A percentile compares a stretch with the other conserved stretches of the same genome.
phyloP scores from a whole-genome alignment of 345 rosid species.

The Balakata baccata region DNA sequence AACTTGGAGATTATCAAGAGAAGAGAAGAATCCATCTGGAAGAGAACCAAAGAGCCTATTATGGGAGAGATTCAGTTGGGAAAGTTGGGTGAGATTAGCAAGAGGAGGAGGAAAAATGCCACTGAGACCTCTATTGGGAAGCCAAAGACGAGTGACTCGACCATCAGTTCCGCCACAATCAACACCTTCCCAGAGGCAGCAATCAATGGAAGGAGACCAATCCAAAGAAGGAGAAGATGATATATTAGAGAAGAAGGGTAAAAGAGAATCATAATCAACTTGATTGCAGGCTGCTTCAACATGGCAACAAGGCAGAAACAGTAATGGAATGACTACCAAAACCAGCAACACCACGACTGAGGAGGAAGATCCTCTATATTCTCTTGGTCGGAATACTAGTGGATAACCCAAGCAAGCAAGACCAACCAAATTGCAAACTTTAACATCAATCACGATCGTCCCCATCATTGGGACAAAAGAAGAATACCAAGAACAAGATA shows the following conservation, averaged over 20 bases:
- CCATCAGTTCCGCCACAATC: conserved; percentile 39
- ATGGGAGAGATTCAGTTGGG: conserved; percentile 62
- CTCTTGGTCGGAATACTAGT: conserved; percentile 7
- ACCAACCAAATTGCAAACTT: conserved; percentile 15
- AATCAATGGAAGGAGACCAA: conserved; percentile 53
- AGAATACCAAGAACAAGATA: neutral
- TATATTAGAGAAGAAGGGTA: conserved; percentile 39
- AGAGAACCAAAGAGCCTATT: conserved; percentile 62
- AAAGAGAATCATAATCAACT: conserved; percentile 49
- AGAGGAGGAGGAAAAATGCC: conserved; percentile 52
- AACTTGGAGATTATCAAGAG: conserved; percentile 40
- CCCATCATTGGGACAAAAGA: neutral
- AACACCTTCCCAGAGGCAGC: conserved; percentile 83
- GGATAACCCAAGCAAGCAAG: conserved; percentile 5
- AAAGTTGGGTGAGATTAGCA: conserved; percentile 41
- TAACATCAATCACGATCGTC: conserved; percentile 19
- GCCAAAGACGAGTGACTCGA: conserved; percentile 48
- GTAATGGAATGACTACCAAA: conserved; percentile 9
- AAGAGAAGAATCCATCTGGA: conserved; percentile 44
- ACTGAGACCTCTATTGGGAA: conserved; percentile 53
- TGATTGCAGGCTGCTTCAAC: conserved; percentile 43
- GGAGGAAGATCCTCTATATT: conserved; percentile 7
- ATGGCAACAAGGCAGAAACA: conserved; percentile 16
- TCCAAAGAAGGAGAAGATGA: conserved; percentile 43
- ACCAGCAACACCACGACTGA: conserved; percentile 20